Conservation (phyloP, 2,329 filamentous ascomycete genomes). For the Dothistroma septosporum region DNA sequence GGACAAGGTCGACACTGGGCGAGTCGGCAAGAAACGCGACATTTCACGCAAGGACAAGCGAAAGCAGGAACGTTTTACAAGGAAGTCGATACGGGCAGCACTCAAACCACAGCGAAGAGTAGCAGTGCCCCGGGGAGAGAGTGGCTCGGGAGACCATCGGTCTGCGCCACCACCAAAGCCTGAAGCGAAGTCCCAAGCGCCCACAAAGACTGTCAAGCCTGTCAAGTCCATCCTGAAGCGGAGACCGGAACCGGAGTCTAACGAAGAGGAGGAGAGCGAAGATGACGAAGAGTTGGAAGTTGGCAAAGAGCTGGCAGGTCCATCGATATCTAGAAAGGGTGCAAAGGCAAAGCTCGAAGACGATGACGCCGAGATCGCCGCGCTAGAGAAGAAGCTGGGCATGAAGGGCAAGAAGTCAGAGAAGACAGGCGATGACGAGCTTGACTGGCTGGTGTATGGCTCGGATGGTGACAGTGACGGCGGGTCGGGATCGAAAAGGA, state of each 20-base stretch:
- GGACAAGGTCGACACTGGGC: slow-evolving; percentile 38
- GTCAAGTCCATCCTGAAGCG: slow-evolving; percentile 11
- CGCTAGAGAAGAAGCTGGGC: slow-evolving; percentile 81
- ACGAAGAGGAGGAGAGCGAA: slow-evolving; percentile 10
- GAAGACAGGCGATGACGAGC: slow-evolving; percentile 70
- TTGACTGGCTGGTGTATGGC: slow-evolving; percentile 68
- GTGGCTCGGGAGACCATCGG: background rate
- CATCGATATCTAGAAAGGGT: slow-evolving; percentile 14
- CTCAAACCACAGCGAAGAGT: background rate
- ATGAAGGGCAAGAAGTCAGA: slow-evolving; percentile 73
- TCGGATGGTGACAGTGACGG: slow-evolving; percentile 48
- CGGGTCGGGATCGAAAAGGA: slow-evolving; percentile 50
- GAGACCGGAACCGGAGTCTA: slow-evolving; percentile 2
- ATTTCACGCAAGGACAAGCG: slow-evolving; percentile 46
- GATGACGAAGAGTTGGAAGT: slow-evolving; percentile 13
- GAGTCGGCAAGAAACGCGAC: slow-evolving; percentile 20
- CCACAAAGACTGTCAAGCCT: background rate
- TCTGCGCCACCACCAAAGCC: slow-evolving; percentile 9
- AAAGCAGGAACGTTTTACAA: slow-evolving; percentile 61
- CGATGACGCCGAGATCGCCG: slow-evolving; percentile 85
- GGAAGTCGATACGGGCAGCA: slow-evolving; percentile 44
- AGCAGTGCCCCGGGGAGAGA: background rate
- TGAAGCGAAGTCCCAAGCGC: background rate
- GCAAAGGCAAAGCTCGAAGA: slow-evolving; percentile 58
- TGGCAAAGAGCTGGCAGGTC: slow-evolving; percentile 2